Conservation (phyloP, 768 basidiomycete genomes). For the Pisolithus microcarpus region DNA sequence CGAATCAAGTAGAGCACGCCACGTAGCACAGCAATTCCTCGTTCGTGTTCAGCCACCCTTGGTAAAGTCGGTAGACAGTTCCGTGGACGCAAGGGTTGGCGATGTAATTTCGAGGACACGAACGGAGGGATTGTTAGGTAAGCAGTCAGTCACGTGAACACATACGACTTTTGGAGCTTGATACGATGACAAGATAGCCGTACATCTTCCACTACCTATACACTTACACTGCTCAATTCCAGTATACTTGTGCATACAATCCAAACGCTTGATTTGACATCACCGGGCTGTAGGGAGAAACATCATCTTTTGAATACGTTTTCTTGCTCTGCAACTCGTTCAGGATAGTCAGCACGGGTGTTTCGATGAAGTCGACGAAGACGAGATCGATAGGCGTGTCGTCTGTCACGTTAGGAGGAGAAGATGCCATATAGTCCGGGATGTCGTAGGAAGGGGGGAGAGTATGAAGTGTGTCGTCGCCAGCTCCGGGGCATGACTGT, state of each 20-base stretch:
- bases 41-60: too few relatives aligned
- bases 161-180: too few relatives aligned
- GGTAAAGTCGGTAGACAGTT: too few relatives aligned
- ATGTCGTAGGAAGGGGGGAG: slow-evolving; percentile 46
- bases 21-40: too few relatives aligned
- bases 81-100: too few relatives aligned
- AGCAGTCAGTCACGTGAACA: not conserved
- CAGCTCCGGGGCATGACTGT: slow-evolving; percentile 58
- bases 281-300: not conserved
- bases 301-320: not conserved
- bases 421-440: slow-evolving; percentile 52
- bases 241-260: slow-evolving; percentile 31
- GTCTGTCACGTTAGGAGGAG: slow-evolving; percentile 38
- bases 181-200: too few relatives aligned
- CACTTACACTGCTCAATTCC: slow-evolving; percentile 16
- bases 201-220: too few relatives aligned
- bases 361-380: slow-evolving; percentile 60
- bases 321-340: slow-evolving; percentile 34
- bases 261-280: slow-evolving; percentile 23
- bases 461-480: slow-evolving; percentile 60
- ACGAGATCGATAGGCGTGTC: slow-evolving; percentile 57
- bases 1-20: too few relatives aligned
- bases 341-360: slow-evolving; percentile 41
- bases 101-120: too few relatives aligned
- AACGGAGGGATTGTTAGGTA: not conserved